Evolutionary conservation across 2,329 filamentous ascomycete species (phyloP).

Genomic region (Triangularia setosa): DNA sequence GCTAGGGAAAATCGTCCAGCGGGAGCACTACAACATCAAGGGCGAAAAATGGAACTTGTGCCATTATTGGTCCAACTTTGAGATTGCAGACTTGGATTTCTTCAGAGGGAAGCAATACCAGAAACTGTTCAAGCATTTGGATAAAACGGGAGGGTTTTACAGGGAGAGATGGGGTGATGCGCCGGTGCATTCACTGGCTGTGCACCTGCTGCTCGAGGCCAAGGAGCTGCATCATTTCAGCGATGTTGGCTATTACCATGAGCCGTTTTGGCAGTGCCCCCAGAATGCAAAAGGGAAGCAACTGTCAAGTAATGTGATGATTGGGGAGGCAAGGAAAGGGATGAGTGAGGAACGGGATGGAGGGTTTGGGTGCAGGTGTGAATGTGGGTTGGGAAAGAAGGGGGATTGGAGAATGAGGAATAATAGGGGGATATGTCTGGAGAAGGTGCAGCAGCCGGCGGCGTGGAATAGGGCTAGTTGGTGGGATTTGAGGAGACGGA

Average conservation of each 20-base stretch:
- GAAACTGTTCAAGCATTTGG: slow-evolving; percentile 39
- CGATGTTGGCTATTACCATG: slow-evolving; percentile 42
- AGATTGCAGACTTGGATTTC: slow-evolving; percentile 44
- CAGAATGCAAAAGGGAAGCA: slow-evolving; percentile 38
- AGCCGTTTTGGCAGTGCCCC: slow-evolving; percentile 32
- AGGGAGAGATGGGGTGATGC: slow-evolving; percentile 45
- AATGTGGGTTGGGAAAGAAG: slow-evolving; percentile 26
- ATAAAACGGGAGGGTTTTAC: slow-evolving; percentile 41
- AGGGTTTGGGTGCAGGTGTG: slow-evolving; percentile 40
- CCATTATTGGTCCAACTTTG: slow-evolving; percentile 48
- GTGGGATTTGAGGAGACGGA: slow-evolving; percentile 11
- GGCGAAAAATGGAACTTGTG: slow-evolving; percentile 43
- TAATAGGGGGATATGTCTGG: slow-evolving; percentile 19
- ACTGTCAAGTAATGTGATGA: slow-evolving; percentile 30
- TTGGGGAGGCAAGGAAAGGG: slow-evolving; percentile 29
- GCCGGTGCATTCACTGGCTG: slow-evolving; percentile 41
- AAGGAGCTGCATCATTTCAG: slow-evolving; percentile 41
- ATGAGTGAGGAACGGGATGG: slow-evolving; percentile 29
- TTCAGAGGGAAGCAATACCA: slow-evolving; percentile 41
- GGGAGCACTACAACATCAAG: slow-evolving; percentile 32
- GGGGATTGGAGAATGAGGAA: slow-evolving; percentile 14
- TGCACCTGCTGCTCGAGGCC: slow-evolving; percentile 40
- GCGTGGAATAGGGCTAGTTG: slow-evolving; percentile 11
- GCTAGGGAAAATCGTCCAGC: slow-evolving; percentile 17
- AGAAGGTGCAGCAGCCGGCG: slow-evolving; percentile 16